Conservation (phyloP, 2,329 filamentous ascomycete species). For the Epichloe festucae region DNA sequence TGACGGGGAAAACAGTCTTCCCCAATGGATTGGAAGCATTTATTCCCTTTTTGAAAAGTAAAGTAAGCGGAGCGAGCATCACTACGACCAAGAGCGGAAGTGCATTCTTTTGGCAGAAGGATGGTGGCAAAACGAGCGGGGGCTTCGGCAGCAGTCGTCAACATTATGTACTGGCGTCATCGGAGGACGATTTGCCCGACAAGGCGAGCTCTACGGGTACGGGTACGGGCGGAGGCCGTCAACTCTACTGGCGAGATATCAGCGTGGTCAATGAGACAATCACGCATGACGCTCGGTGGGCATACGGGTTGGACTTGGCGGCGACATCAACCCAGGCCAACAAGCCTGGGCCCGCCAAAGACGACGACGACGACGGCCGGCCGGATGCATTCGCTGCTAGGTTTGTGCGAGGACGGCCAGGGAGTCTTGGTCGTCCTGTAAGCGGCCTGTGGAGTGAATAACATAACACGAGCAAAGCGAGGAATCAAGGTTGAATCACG, state of each 20-base stretch:
- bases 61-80: slow-evolving; percentile 18
- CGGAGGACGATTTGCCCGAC: neutral
- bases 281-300: slow-evolving; percentile 30
- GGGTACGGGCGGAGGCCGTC: slow-evolving; percentile 10
- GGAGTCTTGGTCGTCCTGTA: no score
- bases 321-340: neutral
- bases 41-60: slow-evolving; percentile 13
- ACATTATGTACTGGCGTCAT: slow-evolving; percentile 34
- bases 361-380: neutral
- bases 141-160: slow-evolving; percentile 46
- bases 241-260: slow-evolving; percentile 45
- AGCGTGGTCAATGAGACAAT: slow-evolving; percentile 40
- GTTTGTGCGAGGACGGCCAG: neutral
- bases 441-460: no score
- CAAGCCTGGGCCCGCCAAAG: neutral
- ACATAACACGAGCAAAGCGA: no score
- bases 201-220: neutral
- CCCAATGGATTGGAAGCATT: slow-evolving; percentile 50
- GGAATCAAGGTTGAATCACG: no score
- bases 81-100: slow-evolving; percentile 44
- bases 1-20: slow-evolving; percentile 31
- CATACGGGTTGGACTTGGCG: neutral
- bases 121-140: slow-evolving; percentile 30
- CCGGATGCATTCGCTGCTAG: neutral
- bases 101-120: slow-evolving; percentile 38